These are phyloP conservation scores for Raphanus raphanistrum DNA, from an alignment of 345 rosid genomes.

Conservation along the genomic window DNA sequence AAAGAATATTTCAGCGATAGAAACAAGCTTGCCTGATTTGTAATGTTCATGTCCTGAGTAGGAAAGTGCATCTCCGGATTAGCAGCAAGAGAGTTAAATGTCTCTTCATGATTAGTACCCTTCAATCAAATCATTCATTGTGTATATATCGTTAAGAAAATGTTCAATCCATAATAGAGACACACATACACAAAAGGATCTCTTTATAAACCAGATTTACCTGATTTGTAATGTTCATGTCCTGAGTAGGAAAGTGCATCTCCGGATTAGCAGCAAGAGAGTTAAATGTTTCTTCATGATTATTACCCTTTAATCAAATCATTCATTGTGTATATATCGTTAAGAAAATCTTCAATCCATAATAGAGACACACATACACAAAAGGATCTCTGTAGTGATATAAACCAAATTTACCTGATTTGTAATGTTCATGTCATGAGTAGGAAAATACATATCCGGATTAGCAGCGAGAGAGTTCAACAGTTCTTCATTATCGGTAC, in stretches of 20 bases:
- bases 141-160: background rate
- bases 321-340: background rate
- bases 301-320: background rate
- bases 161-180: background rate
- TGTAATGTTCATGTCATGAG: background rate
- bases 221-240: conserved; percentile 9
- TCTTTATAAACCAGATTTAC: background rate
- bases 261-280: background rate
- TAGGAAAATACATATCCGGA: background rate
- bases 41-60: conserved; percentile 2
- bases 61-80: background rate
- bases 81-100: background rate
- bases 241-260: background rate
- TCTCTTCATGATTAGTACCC: background rate
- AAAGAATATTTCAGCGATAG: background rate
- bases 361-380: background rate
- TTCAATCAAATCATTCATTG: conserved; percentile 7
- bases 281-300: background rate
- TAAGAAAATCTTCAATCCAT: background rate
- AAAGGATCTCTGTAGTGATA: background rate
- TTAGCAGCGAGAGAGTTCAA: background rate
- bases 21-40: background rate
- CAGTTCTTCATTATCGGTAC: background rate
- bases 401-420: conserved; percentile 1
- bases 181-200: background rate